Percentiles rank a stretch among this genome's conserved stretches.
These are phyloP conservation scores for Leucocoprinus birnbaumii DNA, from an alignment of 768 basidiomycete genomes.

Conservation along the genomic window DNA sequence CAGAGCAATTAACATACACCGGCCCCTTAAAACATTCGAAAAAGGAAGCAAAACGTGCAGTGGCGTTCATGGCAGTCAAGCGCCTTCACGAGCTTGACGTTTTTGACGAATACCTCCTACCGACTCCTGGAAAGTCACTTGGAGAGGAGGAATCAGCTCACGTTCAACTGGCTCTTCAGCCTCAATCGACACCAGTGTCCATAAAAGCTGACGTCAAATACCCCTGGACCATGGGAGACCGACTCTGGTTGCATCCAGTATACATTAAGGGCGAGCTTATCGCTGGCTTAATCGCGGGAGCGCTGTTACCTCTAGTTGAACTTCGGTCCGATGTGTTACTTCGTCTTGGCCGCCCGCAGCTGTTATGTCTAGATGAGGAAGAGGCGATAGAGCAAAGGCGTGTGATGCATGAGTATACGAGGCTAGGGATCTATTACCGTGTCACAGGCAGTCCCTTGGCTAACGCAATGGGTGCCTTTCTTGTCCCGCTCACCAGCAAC, in stretches of 20 bases:
- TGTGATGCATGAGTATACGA: constrained; percentile 66
- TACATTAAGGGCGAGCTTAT: constrained; percentile 43
- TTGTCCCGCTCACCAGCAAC: constrained; percentile 59
- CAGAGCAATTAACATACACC: constrained; percentile 47
- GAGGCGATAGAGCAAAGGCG: constrained; percentile 45
- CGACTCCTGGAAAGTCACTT: constrained; percentile 51
- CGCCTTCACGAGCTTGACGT: constrained; percentile 66
- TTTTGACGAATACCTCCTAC: constrained; percentile 81
- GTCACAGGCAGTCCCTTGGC: constrained; percentile 56
- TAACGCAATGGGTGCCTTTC: constrained; percentile 52
- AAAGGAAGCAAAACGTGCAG: constrained; percentile 80
- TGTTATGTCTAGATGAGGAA: constrained; percentile 38
- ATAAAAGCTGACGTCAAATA: constrained; percentile 62
- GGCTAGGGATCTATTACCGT: constrained; percentile 56
- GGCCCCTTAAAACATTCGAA: constrained; percentile 68
- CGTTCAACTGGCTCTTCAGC: constrained; percentile 30
- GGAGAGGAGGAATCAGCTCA: constrained; percentile 53
- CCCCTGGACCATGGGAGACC: constrained; percentile 60
- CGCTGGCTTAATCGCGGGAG: constrained; percentile 70
- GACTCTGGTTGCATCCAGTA: constrained; percentile 64
- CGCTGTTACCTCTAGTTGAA: constrained; percentile 45
- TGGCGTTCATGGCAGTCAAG: constrained; percentile 76
- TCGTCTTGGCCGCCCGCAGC: constrained; percentile 21
- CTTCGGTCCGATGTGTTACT: constrained; percentile 36
- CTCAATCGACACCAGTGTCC: constrained; percentile 42